Evolutionary conservation across 2,329 filamentous ascomycete species (phyloP).

Genomic region (Botryotinia convoluta): DNA sequence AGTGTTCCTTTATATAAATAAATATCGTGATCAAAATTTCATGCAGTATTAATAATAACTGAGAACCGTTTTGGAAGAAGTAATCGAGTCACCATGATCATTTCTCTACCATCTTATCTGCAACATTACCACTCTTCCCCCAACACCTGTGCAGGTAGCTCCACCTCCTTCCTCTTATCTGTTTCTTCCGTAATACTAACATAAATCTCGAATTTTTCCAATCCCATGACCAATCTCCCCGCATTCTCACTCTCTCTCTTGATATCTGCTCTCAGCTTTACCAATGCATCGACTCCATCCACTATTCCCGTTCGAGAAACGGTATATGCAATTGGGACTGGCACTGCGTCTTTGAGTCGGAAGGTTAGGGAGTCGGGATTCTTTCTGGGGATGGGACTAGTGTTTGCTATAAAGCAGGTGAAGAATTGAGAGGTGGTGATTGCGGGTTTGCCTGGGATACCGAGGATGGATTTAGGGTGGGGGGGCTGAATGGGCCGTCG

Average conservation of each 20-base stretch:
- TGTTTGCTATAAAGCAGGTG: neutral
- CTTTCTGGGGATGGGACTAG: too few species aligned
- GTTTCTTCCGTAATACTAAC: neutral
- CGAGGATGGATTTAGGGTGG: neutral
- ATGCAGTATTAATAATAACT: neutral
- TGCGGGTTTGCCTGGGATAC: neutral
- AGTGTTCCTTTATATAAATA: neutral
- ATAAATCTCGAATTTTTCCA: neutral
- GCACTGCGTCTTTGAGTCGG: constrained; percentile 4
- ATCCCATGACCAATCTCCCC: neutral
- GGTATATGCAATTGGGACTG: neutral
- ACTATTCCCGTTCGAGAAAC: neutral
- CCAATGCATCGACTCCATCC: neutral
- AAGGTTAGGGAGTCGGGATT: neutral
- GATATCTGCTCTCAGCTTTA: neutral
- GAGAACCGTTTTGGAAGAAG: neutral
- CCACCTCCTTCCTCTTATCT: neutral
- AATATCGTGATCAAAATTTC: neutral
- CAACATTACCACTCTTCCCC: neutral
- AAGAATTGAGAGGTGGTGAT: neutral
- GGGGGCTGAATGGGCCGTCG: neutral
- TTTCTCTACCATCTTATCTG: neutral
- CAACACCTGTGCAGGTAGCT: neutral
- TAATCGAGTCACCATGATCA: neutral
- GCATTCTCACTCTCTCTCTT: constrained; percentile 1